Conservation (phyloP, 2,329 filamentous ascomycete genomes). For the Dichotomopilus funicola region DNA sequence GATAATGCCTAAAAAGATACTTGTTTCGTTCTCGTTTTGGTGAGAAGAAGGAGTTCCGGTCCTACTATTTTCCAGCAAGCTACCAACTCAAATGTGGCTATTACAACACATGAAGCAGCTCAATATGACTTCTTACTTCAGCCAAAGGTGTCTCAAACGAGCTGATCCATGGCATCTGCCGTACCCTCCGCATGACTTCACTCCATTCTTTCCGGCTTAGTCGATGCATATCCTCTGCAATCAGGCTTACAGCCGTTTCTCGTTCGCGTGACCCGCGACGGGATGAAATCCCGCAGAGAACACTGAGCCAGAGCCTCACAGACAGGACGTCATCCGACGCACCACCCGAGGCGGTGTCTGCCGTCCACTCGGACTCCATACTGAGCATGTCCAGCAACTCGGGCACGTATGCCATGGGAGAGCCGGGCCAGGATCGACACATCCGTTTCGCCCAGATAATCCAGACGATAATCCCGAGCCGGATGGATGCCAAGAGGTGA, state of each 20-base stretch:
- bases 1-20: not conserved
- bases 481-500: not conserved
- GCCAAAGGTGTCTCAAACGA: not conserved
- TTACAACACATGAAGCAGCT: not conserved
- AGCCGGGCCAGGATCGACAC: not conserved
- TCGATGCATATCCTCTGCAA: not conserved
- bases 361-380: not conserved
- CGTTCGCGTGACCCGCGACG: not conserved
- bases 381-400: not conserved
- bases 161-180: conserved; percentile 1
- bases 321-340: not conserved
- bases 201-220: not conserved
- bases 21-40: not conserved
- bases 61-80: not conserved
- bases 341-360: not conserved
- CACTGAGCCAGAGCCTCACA: not conserved
- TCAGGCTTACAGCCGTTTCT: not conserved
- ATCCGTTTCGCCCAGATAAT: conserved; percentile 1
- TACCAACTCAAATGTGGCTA: not conserved
- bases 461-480: not conserved
- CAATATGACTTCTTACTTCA: not conserved
- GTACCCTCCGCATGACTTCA: not conserved
- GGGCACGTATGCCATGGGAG: not conserved
- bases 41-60: not conserved
- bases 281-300: not conserved